A percentile compares a stretch with the other conserved stretches of the same genome.
These are phyloP conservation scores for Senna siamea DNA, from an alignment of 306 rosid species.

Conservation along the genomic window DNA sequence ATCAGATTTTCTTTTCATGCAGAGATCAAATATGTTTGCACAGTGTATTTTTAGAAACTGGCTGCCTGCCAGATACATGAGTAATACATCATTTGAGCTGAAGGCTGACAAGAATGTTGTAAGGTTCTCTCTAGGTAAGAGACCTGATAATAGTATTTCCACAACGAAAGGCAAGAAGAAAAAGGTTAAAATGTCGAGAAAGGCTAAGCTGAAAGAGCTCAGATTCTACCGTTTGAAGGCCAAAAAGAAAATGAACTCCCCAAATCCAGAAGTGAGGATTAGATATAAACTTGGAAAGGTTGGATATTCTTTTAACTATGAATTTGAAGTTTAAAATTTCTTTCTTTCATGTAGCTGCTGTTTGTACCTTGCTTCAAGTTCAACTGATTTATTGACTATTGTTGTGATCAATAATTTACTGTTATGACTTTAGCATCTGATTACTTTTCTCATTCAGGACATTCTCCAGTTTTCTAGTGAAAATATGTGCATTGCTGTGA, in stretches of 20 bases:
- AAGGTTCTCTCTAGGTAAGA: slow-evolving; percentile 60
- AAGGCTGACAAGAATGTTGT: slow-evolving; percentile 54
- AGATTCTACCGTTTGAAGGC: slow-evolving; percentile 85
- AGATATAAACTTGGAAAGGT: slow-evolving; percentile 88
- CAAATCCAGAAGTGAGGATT: slow-evolving; percentile 90
- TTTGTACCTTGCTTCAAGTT: too few relatives aligned
- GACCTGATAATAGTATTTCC: slow-evolving; percentile 29
- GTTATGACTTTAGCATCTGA: slow-evolving; percentile 21
- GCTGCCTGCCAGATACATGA: slow-evolving; percentile 51
- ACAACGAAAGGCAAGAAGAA: slow-evolving; percentile 37
- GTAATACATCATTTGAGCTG: slow-evolving; percentile 60
- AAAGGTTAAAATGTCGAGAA: slow-evolving; percentile 61
- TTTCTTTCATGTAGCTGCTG: slow-evolving; percentile 18
- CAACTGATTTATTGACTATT: slow-evolving; percentile 29
- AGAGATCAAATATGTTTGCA: slow-evolving; percentile 36
- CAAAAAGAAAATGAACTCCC: slow-evolving; percentile 81
- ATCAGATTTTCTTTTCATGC: slow-evolving; percentile 28
- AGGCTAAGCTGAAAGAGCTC: slow-evolving; percentile 79
- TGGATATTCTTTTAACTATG: slow-evolving; percentile 9
- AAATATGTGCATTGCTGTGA: background rate
- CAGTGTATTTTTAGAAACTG: slow-evolving; percentile 43
- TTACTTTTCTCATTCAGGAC: background rate
- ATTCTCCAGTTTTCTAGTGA: slow-evolving; percentile 17
- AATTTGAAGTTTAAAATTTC: slow-evolving; percentile 4
- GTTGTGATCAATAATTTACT: slow-evolving; percentile 12